Base-by-base conservation (phyloP, 768 basidiomycete species). In the Suillus decipiens region DNA sequence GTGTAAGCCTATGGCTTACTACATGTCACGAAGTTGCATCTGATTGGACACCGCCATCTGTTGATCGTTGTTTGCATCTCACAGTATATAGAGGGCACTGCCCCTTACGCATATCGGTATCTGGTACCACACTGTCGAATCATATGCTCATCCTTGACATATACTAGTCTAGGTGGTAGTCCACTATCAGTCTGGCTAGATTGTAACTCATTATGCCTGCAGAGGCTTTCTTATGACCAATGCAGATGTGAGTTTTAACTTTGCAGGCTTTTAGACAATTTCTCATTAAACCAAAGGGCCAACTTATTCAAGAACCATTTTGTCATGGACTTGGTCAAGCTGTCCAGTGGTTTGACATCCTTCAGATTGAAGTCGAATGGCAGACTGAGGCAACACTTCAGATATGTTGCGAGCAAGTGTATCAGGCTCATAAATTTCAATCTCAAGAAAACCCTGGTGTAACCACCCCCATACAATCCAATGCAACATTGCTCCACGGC, bases 281-380 rank as follows among this genome's bases (percentile, higher is more conserved):
- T 11, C 55, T 58, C 37, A 43, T 34, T n/a, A 10, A 50, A 28
- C 33, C 42, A 19, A 50, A 78, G 77, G 71, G 73, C 0, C 61
- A 66, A 2, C 55, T 59, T 0, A 48, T 72, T 10, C 56, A 64
- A 8, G 77, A 79, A 22, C 72, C 78, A 0, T 80, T 79, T 59
- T 66, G 75, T 0, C 65, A 59, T 0, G 61, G 74, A 2, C 62
- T 77, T 7, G 61, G 64, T 15, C 41, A 61, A 2, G 72, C 75
- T 0, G 61, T 77, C 0, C 74, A 73, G 5, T 78, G 76, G 77
- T 73, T 66, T 8, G 68, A 75, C 24, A 63, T 67, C 0, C 62
- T 78, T 0, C 57, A 64, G 0, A 43, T 60, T 0, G 59, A 47
- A 15, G 37, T 76, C 1, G 72, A 76, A 17, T 15, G 12, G 3